Base-by-base conservation (phyloP, 129 eudicot genomes). In the Ambrosia artemisiifolia region DNA sequence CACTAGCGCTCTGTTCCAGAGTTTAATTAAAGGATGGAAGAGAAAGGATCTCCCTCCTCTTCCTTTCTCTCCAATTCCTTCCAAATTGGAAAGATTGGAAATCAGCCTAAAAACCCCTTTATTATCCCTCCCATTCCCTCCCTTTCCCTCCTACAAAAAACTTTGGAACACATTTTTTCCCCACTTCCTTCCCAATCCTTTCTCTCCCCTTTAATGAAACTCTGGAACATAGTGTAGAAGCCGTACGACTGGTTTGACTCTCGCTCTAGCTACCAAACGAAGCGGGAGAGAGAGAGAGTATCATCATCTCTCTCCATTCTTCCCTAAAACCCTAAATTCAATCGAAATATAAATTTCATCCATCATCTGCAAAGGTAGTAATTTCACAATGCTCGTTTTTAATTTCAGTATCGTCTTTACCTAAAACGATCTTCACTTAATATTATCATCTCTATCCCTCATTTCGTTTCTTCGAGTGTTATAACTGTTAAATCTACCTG, bases 171-270 rank as follows among this genome's bases (percentile, higher is more conserved):
- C n/a, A n/a, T n/a, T n/a, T n/a, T n/a, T n/a, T n/a, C n/a, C n/a
- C n/a, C n/a, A n/a, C n/a, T n/a, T n/a, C n/a, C n/a, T n/a, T n/a
- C n/a, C n/a, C n/a, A n/a, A n/a, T n/a, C n/a, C n/a, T n/a, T n/a
- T n/a, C n/a, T n/a, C n/a, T n/a, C n/a, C n/a, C n/a, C n/a, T n/a
- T n/a, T n/a, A n/a, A n/a, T n/a, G n/a, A n/a, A n/a, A n/a, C n/a
- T n/a, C n/a, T n/a, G n/a, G n/a, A n/a, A n/a, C n/a, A 4, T 18
- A 19, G 14, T 43, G 13, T 20, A 13, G 24, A 33, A 47, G 63
- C 63, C 44, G 65, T 70, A 70, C 72, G 50, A 70, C 75, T 55
- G 75, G 50, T 53, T 70, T 70, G 51, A 70, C 75, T 16, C 66
- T 38, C 75, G 40, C 74, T 32, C 34, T 38, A 33, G 33, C 40